These are phyloP conservation scores for Linaria vulgaris DNA, from an alignment of 257 asterid genomes.

Conservation along the genomic window DNA sequence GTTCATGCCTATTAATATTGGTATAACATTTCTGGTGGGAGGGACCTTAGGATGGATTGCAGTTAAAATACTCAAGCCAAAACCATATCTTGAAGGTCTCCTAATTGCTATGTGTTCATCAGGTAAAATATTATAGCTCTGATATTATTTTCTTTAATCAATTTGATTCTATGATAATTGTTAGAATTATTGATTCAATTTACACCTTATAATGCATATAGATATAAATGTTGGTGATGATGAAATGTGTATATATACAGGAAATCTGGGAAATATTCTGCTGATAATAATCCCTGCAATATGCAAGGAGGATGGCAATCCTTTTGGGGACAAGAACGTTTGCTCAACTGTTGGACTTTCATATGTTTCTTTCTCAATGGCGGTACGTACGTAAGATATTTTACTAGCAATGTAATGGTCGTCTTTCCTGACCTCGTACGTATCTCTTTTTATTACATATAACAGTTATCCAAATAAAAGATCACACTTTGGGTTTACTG, in stretches of 20 bases:
- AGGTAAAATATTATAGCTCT: slow-evolving; percentile 49
- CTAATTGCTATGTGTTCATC: slow-evolving; percentile 70
- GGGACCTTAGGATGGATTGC: slow-evolving; percentile 79
- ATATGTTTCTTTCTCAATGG: slow-evolving; percentile 89
- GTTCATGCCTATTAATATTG: slow-evolving; percentile 90
- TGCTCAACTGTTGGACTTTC: slow-evolving; percentile 61
- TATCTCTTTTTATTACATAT: too few species aligned
- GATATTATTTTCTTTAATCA: background rate
- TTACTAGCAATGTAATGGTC: too few species aligned
- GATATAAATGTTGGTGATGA: slow-evolving; percentile 2
- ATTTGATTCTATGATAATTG: background rate
- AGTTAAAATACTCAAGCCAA: slow-evolving; percentile 63
- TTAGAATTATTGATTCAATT: background rate
- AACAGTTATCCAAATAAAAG: too few species aligned
- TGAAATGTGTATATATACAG: slow-evolving; percentile 33
- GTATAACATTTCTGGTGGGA: slow-evolving; percentile 72
- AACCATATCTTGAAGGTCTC: slow-evolving; percentile 65
- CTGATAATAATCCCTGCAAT: slow-evolving; percentile 76
- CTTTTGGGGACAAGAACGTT: slow-evolving; percentile 61
- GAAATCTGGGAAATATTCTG: slow-evolving; percentile 80
- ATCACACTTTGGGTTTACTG: too few species aligned
- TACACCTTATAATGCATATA: too few species aligned
- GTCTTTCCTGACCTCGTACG: too few species aligned
- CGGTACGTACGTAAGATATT: slow-evolving; percentile 42
- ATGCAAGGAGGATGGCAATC: slow-evolving; percentile 67